Percentiles rank a stretch among this genome's conserved stretches.
phyloP scores from a whole-genome alignment of 2,329 filamentous ascomycete species.

The Pseudogymnoascus destructans region DNA sequence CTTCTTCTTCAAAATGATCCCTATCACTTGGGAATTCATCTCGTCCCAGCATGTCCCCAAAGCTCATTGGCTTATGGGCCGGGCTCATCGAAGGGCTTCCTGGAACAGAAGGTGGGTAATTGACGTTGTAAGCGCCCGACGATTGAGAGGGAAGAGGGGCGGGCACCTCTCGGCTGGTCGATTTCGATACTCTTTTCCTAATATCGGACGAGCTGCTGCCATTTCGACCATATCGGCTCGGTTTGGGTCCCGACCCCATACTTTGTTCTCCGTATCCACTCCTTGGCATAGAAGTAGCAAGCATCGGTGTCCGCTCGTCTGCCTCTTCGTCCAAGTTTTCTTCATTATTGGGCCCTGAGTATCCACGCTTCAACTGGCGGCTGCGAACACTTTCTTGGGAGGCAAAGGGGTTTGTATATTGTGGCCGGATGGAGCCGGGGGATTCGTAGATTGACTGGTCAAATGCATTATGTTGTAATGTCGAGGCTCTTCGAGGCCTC shows the following conservation, averaged over 20 bases:
- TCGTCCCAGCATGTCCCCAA: slow-evolving; percentile 58
- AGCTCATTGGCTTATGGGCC: slow-evolving; percentile 40
- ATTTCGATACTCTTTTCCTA: slow-evolving; percentile 22
- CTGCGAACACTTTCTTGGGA: slow-evolving; percentile 17
- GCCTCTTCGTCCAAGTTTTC: slow-evolving; percentile 37
- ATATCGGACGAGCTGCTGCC: slow-evolving; percentile 33
- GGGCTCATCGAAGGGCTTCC: slow-evolving; percentile 43
- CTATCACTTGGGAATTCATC: slow-evolving; percentile 39
- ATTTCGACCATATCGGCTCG: slow-evolving; percentile 29
- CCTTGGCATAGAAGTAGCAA: slow-evolving; percentile 33
- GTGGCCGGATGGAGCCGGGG: slow-evolving; percentile 25
- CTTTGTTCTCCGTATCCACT: slow-evolving; percentile 17
- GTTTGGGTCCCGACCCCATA: slow-evolving; percentile 29
- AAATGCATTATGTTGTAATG: slow-evolving; percentile 28
- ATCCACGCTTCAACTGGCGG: slow-evolving; percentile 21
- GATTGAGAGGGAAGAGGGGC: neutral
- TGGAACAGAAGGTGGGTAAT: slow-evolving; percentile 56
- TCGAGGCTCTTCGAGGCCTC: slow-evolving; percentile 49
- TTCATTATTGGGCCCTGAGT: slow-evolving; percentile 31
- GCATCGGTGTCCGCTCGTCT: slow-evolving; percentile 42
- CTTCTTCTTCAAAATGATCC: neutral
- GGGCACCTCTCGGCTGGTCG: neutral
- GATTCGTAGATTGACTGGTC: slow-evolving; percentile 27
- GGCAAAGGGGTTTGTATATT: slow-evolving; percentile 24
- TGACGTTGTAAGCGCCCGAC: slow-evolving; percentile 41